Evolutionary conservation across 768 basidiomycete genomes (phyloP).

Genomic region (Lyophyllum semitale): DNA sequence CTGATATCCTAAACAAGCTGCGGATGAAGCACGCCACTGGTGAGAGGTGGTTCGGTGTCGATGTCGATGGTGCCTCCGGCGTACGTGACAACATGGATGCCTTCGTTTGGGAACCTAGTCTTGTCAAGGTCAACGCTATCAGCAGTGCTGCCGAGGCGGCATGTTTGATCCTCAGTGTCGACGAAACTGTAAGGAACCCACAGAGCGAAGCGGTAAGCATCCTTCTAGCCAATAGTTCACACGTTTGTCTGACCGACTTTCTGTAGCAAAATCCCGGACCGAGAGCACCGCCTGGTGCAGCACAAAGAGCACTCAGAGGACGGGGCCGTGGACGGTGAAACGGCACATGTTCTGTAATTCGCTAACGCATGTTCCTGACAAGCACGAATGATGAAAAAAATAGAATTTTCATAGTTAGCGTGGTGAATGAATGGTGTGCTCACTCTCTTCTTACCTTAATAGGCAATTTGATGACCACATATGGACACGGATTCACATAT

Average conservation of each 20-base stretch:
- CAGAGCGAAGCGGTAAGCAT: conserved; percentile 84
- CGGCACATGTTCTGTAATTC: neutral
- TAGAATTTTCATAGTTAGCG: neutral
- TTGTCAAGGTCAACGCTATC: conserved; percentile 95
- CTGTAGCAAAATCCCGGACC: conserved; percentile 80
- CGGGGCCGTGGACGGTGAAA: conserved; percentile 80
- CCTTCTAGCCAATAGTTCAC: neutral
- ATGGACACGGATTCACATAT: conserved; percentile 1
- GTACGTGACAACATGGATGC: conserved; percentile 96
- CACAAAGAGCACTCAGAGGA: conserved; percentile 82
- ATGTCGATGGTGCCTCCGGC: conserved; percentile 86
- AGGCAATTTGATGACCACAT: conserved; percentile 16
- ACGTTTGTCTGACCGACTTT: conserved; percentile 19
- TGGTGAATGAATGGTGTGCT: neutral
- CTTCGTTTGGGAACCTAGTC: conserved; percentile 97
- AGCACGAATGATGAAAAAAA: neutral
- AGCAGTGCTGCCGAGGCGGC: conserved; percentile 96
- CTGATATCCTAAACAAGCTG: conserved; percentile 95
- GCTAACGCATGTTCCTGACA: conserved; percentile 1
- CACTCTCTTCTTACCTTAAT: conserved; percentile 2
- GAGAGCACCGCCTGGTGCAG: conserved; percentile 87
- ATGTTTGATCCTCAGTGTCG: conserved; percentile 92
- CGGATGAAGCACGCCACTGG: conserved; percentile 94
- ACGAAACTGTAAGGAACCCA: conserved; percentile 96
- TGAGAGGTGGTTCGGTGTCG: conserved; percentile 90